A percentile compares a stretch with the other conserved stretches of the same genome.
phyloP scores from a whole-genome alignment of 768 basidiomycete genomes.

The Rhodotorula sphaerocarpa region DNA sequence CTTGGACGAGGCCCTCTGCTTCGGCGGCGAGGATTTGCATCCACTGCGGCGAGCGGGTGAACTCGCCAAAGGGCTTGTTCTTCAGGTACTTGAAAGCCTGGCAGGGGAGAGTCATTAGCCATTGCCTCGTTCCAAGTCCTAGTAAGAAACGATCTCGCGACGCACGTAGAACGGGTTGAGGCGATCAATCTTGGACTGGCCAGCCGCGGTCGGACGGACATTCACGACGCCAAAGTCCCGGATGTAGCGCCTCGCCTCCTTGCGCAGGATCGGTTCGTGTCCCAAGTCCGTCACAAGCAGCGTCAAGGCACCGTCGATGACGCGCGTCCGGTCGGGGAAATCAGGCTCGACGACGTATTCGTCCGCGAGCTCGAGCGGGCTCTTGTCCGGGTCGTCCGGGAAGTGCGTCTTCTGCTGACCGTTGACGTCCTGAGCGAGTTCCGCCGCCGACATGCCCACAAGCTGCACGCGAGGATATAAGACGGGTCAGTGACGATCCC shows the following conservation, averaged over 20 bases:
- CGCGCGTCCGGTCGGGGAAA: slow-evolving; percentile 11
- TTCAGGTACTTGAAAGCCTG: slow-evolving; percentile 92
- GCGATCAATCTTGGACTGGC: slow-evolving; percentile 51
- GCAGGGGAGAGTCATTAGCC: no score
- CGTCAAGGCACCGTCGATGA: slow-evolving; percentile 47
- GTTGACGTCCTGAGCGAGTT: slow-evolving; percentile 74
- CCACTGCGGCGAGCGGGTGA: slow-evolving; percentile 55
- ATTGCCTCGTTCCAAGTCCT: no score
- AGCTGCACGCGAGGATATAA: slow-evolving; percentile 50
- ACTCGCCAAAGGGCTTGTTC: slow-evolving; percentile 60
- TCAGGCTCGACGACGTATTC: slow-evolving; percentile 52
- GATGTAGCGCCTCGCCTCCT: slow-evolving; percentile 66
- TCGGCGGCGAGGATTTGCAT: slow-evolving; percentile 86
- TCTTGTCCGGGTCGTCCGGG: slow-evolving; percentile 70
- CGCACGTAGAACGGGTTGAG: slow-evolving; percentile 49
- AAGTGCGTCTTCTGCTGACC: slow-evolving; percentile 50
- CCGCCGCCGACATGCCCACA: slow-evolving; percentile 71
- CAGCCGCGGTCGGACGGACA: slow-evolving; percentile 78
- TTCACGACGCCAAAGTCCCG: slow-evolving; percentile 65
- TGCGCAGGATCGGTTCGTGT: slow-evolving; percentile 79
- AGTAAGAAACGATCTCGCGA: slow-evolving; percentile 43
- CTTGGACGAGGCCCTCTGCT: slow-evolving; percentile 71
- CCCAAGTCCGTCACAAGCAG: slow-evolving; percentile 83
- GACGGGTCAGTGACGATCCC: background rate
- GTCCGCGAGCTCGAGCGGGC: slow-evolving; percentile 73